These are phyloP conservation scores for Geotrichum histeridarum DNA, from an alignment of 1,139 yeast species.

Conservation along the genomic window DNA sequence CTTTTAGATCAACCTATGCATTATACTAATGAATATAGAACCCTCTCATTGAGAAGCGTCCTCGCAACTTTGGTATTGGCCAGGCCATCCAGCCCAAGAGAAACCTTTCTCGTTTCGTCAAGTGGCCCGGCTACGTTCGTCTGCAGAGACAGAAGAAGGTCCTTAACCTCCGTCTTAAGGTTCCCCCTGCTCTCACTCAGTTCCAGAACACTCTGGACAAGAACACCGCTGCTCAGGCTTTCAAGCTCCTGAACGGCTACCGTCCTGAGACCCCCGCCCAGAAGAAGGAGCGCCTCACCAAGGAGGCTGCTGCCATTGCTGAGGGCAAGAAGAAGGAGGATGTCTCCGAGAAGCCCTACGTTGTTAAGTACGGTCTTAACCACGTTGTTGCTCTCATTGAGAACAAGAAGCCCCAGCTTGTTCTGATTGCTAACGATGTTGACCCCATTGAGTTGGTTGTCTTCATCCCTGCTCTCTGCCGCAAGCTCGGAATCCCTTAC, in stretches of 20 bases:
- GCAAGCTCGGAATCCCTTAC: constrained; percentile 98
- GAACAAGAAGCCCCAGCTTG: constrained; percentile 97
- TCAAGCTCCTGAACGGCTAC: constrained; percentile 96
- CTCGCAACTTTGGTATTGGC: constrained; percentile 95
- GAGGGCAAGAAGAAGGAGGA: constrained; percentile 96
- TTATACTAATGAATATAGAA: constrained; percentile 36
- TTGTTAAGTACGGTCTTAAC: constrained; percentile 95
- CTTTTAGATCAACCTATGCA: background rate
- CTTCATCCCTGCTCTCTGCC: constrained; percentile 96
- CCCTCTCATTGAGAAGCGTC: constrained; percentile 81
- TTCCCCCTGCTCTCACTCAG: constrained; percentile 97
- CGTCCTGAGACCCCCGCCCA: constrained; percentile 96
- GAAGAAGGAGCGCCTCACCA: constrained; percentile 97
- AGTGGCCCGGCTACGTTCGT: constrained; percentile 98
- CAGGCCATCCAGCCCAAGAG: constrained; percentile 92
- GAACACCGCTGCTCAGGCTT: constrained; percentile 95
- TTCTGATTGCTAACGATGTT: constrained; percentile 95
- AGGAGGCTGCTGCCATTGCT: constrained; percentile 97
- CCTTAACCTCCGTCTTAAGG: constrained; percentile 90
- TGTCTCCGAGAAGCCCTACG: constrained; percentile 92
- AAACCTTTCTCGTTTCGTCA: constrained; percentile 92
- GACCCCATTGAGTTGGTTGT: constrained; percentile 97
- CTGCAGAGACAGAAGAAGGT: constrained; percentile 97
- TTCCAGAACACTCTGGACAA: constrained; percentile 93
- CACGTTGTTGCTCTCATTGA: constrained; percentile 94